Base-by-base conservation (phyloP, 108 stramenopile genomes). In the Cyclotella kingstonii region DNA sequence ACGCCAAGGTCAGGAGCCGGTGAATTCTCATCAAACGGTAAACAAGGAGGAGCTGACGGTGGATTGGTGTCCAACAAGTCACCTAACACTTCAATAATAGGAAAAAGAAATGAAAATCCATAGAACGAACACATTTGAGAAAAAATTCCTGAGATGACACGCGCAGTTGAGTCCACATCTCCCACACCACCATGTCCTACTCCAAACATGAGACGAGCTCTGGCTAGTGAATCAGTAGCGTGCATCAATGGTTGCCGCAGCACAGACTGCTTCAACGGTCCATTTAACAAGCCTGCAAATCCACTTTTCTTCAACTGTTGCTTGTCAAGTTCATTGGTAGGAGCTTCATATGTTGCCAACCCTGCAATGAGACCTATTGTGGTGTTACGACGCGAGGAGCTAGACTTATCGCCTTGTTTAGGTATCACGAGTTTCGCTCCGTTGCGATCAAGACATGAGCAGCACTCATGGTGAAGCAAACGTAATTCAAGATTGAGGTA, bases 151-250 rank as follows among this genome's bases (percentile, higher is more conserved):
- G 85, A 68, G 39, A 91, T 73, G 44, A 91, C 90, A 19, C 90
- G 75, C n/a, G 90, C 85, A 7, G 87, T 85, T 14, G 84, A 66
- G 43, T 91, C 87, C 33, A 57, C 52, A 18, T 73, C 72, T 19
- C 84, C 84, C 27, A 80, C 83, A 40, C 76, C 65, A 35, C 76
- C 81, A 17, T 60, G 52, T 35, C 78, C 78, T 8, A 60, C 55
- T 28, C 86, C 86, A 73, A 88, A 91, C 90, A 91, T 91, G 53
- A 88, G 78, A 51, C 90, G 74, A n/a, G 90, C 90, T 48, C 90
- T 68, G 0, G 85, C 83, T 47, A 91, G 68, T 22, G 90, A 91
- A 50, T 91, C 90, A 15, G 90, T 89, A 15, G 87, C 90, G 64
- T 81, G 70, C 69, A 91, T 85, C 40, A 91, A 53, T 11, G 90